Evolutionary conservation across 2,329 filamentous ascomycete genomes (phyloP).

Genomic region (Colletotrichum sansevieriae): DNA sequence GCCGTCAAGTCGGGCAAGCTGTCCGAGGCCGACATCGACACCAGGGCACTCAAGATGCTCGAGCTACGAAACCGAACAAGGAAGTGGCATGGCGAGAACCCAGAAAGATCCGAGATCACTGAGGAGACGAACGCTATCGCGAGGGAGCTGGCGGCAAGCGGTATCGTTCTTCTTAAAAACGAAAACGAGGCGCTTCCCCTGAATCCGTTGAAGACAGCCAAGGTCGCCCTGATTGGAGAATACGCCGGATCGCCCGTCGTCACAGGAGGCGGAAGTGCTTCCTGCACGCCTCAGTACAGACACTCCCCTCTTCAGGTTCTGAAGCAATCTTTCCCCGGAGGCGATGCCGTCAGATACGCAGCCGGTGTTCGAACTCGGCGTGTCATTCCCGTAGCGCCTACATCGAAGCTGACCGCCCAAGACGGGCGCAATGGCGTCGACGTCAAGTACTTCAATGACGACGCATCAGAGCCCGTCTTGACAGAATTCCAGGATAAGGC

Average conservation of each 20-base stretch:
- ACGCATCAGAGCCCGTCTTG: constrained; percentile 23
- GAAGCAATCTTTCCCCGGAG: constrained; percentile 8
- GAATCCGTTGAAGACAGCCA: background rate
- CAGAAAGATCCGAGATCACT: constrained; percentile 36
- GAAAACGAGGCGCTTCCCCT: constrained; percentile 21
- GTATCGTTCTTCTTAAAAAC: constrained; percentile 44
- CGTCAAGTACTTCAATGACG: constrained; percentile 42
- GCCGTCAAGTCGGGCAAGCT: constrained; percentile 41
- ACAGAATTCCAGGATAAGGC: constrained; percentile 41
- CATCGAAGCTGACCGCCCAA: constrained; percentile 16
- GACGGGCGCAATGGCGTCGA: constrained; percentile 40
- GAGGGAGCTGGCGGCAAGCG: constrained; percentile 40
- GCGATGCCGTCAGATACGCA: constrained; percentile 4
- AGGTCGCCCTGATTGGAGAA: constrained; percentile 31
- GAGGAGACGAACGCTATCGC: constrained; percentile 40
- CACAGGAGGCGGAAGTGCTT: constrained; percentile 34
- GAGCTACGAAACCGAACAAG: constrained; percentile 37
- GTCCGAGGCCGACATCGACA: constrained; percentile 37
- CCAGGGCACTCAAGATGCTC: constrained; percentile 39
- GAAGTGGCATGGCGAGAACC: constrained; percentile 17
- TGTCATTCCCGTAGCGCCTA: constrained; percentile 37
- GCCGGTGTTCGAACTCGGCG: constrained; percentile 35
- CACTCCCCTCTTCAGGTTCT: constrained; percentile 31
- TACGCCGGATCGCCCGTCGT: constrained; percentile 27
- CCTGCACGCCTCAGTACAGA: constrained; percentile 39